Evolutionary conservation across 2,329 filamentous ascomycete genomes (phyloP).

Genomic region (Colletotrichum nymphaeae): DNA sequence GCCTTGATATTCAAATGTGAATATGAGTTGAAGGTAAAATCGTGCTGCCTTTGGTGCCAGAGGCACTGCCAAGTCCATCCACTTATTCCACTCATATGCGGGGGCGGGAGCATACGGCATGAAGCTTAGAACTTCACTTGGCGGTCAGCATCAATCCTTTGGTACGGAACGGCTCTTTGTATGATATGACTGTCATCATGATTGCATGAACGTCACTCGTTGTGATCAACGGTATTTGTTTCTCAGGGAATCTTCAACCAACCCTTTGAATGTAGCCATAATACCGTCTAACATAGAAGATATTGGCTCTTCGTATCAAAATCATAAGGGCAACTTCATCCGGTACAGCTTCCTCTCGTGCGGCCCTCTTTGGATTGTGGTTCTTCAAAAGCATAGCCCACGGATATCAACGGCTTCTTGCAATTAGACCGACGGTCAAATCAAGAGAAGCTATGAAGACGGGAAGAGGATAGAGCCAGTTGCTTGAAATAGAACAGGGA

Average conservation of each 20-base stretch:
- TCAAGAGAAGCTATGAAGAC: not conserved
- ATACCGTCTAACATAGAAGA: not conserved
- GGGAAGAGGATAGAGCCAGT: not conserved
- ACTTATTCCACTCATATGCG: not conserved
- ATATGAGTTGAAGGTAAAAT: slow-evolving; percentile 1
- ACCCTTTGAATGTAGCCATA: not conserved
- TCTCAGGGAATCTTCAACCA: too few species aligned
- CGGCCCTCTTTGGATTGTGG: not conserved
- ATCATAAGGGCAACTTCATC: not conserved
- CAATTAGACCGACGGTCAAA: not conserved
- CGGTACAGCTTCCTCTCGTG: not conserved
- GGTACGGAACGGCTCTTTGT: not conserved
- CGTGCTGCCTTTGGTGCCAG: not conserved
- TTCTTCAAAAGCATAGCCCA: not conserved
- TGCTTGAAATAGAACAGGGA: slow-evolving; percentile 26
- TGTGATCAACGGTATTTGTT: not conserved
- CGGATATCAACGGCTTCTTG: not conserved
- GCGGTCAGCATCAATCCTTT: not conserved
- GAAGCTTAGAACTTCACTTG: not conserved
- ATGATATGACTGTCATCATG: not conserved
- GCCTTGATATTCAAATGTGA: not conserved
- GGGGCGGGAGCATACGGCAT: not conserved
- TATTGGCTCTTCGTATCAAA: not conserved
- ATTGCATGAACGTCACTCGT: not conserved
- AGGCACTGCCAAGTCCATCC: not conserved